Conservation (phyloP, 768 basidiomycete species). For the Leccinum truebloodii region DNA sequence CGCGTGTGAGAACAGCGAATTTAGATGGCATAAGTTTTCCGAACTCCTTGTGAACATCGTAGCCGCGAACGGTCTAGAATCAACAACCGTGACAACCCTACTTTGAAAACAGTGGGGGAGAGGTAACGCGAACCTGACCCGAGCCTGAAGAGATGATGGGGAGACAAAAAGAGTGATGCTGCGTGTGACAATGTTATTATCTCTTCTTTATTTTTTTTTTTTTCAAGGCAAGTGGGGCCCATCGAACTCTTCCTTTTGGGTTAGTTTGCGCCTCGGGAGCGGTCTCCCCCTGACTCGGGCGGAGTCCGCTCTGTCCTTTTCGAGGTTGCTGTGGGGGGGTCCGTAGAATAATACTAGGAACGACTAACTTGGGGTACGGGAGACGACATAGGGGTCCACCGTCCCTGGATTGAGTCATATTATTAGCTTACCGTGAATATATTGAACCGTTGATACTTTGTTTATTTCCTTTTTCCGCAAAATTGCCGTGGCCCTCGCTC, state of each 20-base stretch:
- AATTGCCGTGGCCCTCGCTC: neutral
- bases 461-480: neutral
- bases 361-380: too few relatives aligned
- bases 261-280: neutral
- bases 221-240: neutral
- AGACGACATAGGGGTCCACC: neutral
- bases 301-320: neutral
- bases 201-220: neutral
- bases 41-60: neutral
- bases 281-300: neutral
- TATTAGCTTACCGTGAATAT: too few relatives aligned
- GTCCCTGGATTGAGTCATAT: neutral
- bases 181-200: neutral
- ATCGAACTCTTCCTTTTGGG: neutral
- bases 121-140: neutral
- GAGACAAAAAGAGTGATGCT: neutral
- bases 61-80: neutral
- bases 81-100: neutral
- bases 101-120: neutral
- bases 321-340: neutral
- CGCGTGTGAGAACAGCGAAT: neutral
- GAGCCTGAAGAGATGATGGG: neutral
- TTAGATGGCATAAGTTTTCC: neutral
- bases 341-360: neutral
- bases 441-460: neutral